Evolutionary conservation across 169 alveolate species (phyloP).

Genomic region (Plasmodium knowlesi): DNA sequence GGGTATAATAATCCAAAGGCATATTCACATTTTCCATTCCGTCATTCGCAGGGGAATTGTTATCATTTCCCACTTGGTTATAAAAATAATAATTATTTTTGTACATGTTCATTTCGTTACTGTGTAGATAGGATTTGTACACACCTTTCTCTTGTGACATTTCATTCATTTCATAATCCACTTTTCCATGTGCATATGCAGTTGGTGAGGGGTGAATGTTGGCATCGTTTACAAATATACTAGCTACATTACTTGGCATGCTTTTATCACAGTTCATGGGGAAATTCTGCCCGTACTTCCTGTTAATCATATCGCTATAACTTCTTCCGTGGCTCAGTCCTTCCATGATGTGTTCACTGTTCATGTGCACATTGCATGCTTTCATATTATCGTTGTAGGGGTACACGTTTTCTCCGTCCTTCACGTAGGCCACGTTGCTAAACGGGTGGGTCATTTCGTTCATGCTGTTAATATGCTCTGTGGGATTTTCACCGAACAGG

Average conservation of each 20-base stretch:
- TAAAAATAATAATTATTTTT: constrained; percentile 16
- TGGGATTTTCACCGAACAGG: not conserved
- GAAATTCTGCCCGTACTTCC: not conserved
- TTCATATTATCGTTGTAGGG: not conserved
- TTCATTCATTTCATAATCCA: not conserved
- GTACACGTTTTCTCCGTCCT: not conserved
- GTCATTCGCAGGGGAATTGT: not conserved
- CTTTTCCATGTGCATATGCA: not conserved
- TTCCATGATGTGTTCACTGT: not conserved
- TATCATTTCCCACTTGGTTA: not conserved
- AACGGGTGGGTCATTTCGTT: not conserved
- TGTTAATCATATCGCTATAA: not conserved
- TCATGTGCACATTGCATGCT: not conserved
- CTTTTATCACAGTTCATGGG: not conserved
- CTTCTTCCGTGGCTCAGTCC: not conserved
- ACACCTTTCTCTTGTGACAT: not conserved
- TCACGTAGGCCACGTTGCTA: not conserved
- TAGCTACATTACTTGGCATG: constrained; percentile 3
- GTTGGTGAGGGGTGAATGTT: not conserved
- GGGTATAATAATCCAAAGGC: not conserved
- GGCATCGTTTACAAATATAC: not conserved
- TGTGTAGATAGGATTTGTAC: not conserved
- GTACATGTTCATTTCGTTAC: not conserved
- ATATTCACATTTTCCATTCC: not conserved
- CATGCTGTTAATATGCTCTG: not conserved